Base-by-base conservation (phyloP, 169 alveolate species). In the Babesia microti region DNA sequence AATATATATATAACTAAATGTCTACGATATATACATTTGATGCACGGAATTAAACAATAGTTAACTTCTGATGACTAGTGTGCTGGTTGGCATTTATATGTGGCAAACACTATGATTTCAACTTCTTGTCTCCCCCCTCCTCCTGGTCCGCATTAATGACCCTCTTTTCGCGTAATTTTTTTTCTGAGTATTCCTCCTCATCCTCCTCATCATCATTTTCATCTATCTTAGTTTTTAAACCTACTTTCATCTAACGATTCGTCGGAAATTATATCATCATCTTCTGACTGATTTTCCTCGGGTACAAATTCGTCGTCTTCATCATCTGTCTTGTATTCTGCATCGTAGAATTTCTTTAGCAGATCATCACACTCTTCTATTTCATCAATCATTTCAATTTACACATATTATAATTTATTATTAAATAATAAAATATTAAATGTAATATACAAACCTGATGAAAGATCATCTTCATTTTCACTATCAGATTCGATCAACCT, bases 241-340 rank as follows among this genome's bases (percentile, higher is more conserved):
- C 50, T 1, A 26, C 58, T 7, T 47, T 40, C 58, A n/a, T 50
- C 58, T 22, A 46, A 70, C 53, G 40, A 78, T 56, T 37, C 74
- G 30, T 69, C 84, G 59, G 50, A 63, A 33, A 66, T 72, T 46
- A 79, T 89, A 12, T 83, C 91, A 41, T 75, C 91, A 9, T 66
- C 90, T 9, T 75, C 92, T 0, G 56, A 73, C 17, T 69, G 84
- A 36, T 73, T 79, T 35, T 72, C 87, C 36, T 53, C 59, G 3
- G 91, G 91, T 27, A 71, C 87, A 33, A 83, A 83, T 39, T 84
- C 92, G 33, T 82, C 91, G 24, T 78, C 81, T 15, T 75, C 89
- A 49, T 84, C 92, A n/a, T 83, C 87, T 18, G 82, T 84, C 45
- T 70, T 60, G 70, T 72, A 68, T 23, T 84, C 89, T 27, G 84